phyloP scores from a whole-genome alignment of 148 eudicot species.

The Agrostemma githago region DNA sequence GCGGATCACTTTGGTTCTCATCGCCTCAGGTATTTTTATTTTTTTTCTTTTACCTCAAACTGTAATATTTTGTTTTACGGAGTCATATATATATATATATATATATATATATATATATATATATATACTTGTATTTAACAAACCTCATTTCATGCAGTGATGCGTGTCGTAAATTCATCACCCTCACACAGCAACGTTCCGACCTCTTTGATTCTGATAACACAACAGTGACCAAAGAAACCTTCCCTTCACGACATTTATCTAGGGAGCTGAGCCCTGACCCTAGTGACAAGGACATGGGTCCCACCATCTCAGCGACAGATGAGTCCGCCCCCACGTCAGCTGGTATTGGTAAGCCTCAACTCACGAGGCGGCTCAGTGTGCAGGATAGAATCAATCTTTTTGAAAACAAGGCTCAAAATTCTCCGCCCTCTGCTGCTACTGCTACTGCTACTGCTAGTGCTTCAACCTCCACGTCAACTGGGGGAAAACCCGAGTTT shows the following conservation, averaged over 20 bases:
- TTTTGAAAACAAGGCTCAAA: slow-evolving; percentile 80
- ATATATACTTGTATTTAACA: not conserved
- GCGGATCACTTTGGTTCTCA: slow-evolving; percentile 82
- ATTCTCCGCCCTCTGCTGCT: slow-evolving; percentile 29
- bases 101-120: not conserved
- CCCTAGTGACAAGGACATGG: slow-evolving; percentile 6
- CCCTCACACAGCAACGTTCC: slow-evolving; percentile 52
- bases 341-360: slow-evolving; percentile 34
- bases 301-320: slow-evolving; percentile 21
- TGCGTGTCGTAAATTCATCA: slow-evolving; percentile 71
- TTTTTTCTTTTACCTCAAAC: not conserved
- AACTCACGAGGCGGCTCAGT: slow-evolving; percentile 61
- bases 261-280: slow-evolving; percentile 49
- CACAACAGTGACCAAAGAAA: slow-evolving; percentile 14
- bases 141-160: slow-evolving; percentile 51
- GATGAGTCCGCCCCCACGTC: slow-evolving; percentile 33
- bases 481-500: slow-evolving; percentile 44
- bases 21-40: slow-evolving; percentile 50
- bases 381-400: slow-evolving; percentile 79
- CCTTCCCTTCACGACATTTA: slow-evolving; percentile 29
- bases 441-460: not conserved
- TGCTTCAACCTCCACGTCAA: slow-evolving; percentile 25
- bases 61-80: too few species aligned
- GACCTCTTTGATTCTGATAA: slow-evolving; percentile 36
- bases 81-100: not conserved